These are phyloP conservation scores for Immersiporthe knoxdaviesiana DNA, from an alignment of 2,329 filamentous ascomycete genomes.

Conservation along the genomic window DNA sequence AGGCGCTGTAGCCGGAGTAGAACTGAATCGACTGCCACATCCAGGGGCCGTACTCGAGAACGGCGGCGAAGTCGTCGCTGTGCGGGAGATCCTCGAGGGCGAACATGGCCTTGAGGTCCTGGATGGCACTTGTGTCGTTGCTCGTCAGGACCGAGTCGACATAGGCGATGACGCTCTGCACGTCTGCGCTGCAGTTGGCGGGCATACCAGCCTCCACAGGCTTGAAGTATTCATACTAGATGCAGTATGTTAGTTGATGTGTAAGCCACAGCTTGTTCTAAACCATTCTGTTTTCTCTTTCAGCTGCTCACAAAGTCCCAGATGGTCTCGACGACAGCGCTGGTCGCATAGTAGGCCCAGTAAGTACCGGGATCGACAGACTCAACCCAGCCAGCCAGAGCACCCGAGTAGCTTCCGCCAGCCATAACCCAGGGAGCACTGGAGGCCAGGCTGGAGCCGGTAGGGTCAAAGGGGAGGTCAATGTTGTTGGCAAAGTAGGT, in stretches of 20 bases:
- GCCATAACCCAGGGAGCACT: slow-evolving; percentile 58
- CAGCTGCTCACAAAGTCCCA: slow-evolving; percentile 49
- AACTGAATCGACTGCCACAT: slow-evolving; percentile 60
- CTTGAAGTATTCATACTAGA: slow-evolving; percentile 56
- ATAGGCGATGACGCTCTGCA: slow-evolving; percentile 54
- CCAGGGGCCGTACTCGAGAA: slow-evolving; percentile 59
- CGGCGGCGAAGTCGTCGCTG: slow-evolving; percentile 52
- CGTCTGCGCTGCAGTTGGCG: slow-evolving; percentile 58
- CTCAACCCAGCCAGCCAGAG: slow-evolving; percentile 57
- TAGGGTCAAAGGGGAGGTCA: slow-evolving; percentile 53
- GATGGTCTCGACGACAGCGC: slow-evolving; percentile 57
- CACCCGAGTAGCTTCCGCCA: slow-evolving; percentile 60
- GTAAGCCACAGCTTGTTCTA: not conserved
- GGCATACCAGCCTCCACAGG: slow-evolving; percentile 58
- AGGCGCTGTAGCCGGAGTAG: slow-evolving; percentile 46
- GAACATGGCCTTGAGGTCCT: slow-evolving; percentile 54
- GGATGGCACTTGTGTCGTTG: slow-evolving; percentile 44
- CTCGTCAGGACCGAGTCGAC: slow-evolving; percentile 51
- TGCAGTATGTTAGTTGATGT: no score
- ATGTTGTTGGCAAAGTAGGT: slow-evolving; percentile 48
- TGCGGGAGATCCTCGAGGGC: slow-evolving; percentile 48
- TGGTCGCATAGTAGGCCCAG: slow-evolving; percentile 62
- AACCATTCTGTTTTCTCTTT: no score
- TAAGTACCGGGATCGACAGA: slow-evolving; percentile 57
- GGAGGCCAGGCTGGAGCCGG: slow-evolving; percentile 48